These are phyloP conservation scores for Euphorbia schlechtendalii DNA, from an alignment of 441 rosid genomes.

Conservation along the genomic window DNA sequence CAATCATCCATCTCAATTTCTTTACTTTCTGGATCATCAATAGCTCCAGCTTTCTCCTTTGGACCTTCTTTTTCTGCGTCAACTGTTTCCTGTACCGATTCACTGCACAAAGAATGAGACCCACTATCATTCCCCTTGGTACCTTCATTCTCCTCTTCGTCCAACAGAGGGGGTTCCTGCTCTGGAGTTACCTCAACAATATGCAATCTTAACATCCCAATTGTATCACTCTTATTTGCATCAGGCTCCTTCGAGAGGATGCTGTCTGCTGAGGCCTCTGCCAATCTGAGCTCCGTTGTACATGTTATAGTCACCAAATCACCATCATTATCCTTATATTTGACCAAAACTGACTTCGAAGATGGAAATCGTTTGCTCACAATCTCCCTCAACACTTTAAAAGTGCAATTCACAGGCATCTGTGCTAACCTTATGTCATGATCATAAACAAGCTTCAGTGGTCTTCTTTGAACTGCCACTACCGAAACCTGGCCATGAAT, in stretches of 20 bases:
- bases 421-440: constrained; percentile 80
- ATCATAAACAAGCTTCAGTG: constrained; percentile 78
- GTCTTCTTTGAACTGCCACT: constrained; percentile 48
- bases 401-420: constrained; percentile 78
- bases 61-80: constrained; percentile 40
- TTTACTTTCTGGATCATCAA: constrained; percentile 65
- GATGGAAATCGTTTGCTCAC: constrained; percentile 73
- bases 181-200: constrained; percentile 83
- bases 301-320: constrained; percentile 85
- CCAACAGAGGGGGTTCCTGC: constrained; percentile 67
- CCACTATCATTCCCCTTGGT: constrained; percentile 46
- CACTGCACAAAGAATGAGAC: constrained; percentile 45
- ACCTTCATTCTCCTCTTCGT: constrained; percentile 65
- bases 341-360: constrained; percentile 70
- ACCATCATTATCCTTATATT: constrained; percentile 81
- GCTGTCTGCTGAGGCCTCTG: constrained; percentile 58
- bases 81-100: constrained; percentile 36
- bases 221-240: constrained; percentile 35
- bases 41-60: constrained; percentile 44
- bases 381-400: constrained; percentile 68
- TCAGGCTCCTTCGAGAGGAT: constrained; percentile 46
- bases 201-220: constrained; percentile 73
- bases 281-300: constrained; percentile 66
- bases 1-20: constrained; percentile 96
- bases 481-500: constrained; percentile 25